phyloP scores from a whole-genome alignment of 116 monocot species.

The Papilionanthe hybrid region DNA sequence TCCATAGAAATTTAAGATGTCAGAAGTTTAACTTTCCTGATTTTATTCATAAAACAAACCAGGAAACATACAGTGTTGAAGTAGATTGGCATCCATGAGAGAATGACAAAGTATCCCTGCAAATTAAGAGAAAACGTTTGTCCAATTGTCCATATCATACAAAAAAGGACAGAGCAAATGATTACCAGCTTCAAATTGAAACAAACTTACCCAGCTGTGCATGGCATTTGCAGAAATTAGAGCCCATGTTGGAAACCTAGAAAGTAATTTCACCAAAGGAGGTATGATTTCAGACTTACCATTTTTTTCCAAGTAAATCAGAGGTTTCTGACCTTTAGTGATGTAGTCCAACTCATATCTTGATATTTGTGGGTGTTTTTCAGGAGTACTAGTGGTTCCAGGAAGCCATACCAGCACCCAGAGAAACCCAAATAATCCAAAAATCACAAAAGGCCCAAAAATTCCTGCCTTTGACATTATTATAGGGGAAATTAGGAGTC shows the following conservation, averaged over 20 bases:
- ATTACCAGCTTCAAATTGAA: neutral
- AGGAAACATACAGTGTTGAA: slow-evolving; percentile 69
- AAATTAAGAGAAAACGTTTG: slow-evolving; percentile 6
- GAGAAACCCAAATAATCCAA: slow-evolving; percentile 83
- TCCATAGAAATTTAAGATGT: neutral
- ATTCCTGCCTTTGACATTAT: slow-evolving; percentile 75
- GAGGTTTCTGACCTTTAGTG: slow-evolving; percentile 22
- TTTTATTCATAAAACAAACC: neutral
- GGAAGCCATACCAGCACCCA: slow-evolving; percentile 78
- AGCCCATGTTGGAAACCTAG: slow-evolving; percentile 86
- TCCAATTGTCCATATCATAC: neutral
- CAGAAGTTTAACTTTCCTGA: slow-evolving; percentile 1
- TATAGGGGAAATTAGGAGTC: slow-evolving; percentile 76
- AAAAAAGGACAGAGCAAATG: neutral
- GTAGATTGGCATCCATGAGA: slow-evolving; percentile 95
- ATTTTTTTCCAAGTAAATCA: slow-evolving; percentile 5
- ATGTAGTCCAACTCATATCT: slow-evolving; percentile 70
- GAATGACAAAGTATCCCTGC: slow-evolving; percentile 91
- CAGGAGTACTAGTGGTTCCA: slow-evolving; percentile 62
- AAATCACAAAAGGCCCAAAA: slow-evolving; percentile 88
- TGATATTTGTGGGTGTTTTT: slow-evolving; percentile 66
- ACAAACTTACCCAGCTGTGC: slow-evolving; percentile 84
- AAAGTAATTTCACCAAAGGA: slow-evolving; percentile 65
- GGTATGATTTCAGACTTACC: slow-evolving; percentile 42
- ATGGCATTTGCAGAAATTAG: slow-evolving; percentile 89